Evolutionary conservation across 75 land plant species (phyloP).

Genomic region (Cupressus sempervirens): DNA sequence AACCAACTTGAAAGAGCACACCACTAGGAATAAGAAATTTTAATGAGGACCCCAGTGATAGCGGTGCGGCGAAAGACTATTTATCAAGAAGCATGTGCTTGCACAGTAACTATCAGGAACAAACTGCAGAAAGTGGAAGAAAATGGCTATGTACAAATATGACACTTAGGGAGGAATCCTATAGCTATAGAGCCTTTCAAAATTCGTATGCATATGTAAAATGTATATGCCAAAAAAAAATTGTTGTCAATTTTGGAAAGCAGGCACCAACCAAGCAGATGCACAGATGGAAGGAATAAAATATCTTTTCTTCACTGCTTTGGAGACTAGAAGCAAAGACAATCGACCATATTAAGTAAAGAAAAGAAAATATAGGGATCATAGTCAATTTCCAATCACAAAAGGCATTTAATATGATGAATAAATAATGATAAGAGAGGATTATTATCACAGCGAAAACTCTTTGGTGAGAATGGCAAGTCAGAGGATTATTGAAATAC

Average conservation of each 20-base stretch:
- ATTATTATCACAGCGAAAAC: too few relatives aligned
- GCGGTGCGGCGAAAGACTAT: neutral
- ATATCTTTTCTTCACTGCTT: too few relatives aligned
- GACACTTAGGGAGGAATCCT: slow-evolving; percentile 1
- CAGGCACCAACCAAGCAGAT: neutral
- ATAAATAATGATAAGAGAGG: too few relatives aligned
- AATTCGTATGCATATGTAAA: neutral
- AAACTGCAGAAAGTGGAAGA: neutral
- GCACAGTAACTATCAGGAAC: neutral
- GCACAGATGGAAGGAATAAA: too few relatives aligned
- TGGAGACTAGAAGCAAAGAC: too few relatives aligned
- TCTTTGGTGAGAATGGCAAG: too few relatives aligned
- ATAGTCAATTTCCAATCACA: too few relatives aligned
- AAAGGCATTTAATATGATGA: too few relatives aligned
- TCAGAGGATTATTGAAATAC: too few relatives aligned
- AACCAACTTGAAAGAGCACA: neutral
- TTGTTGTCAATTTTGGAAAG: neutral
- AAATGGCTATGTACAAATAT: neutral
- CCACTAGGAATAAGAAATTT: neutral
- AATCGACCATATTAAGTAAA: too few relatives aligned
- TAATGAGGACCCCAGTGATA: neutral
- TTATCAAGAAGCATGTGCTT: neutral
- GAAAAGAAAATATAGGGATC: too few relatives aligned
- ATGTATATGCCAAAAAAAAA: neutral
- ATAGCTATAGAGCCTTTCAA: neutral